Conservation (phyloP, 768 basidiomycete genomes). For the Omphalotus guepiniiformis region DNA sequence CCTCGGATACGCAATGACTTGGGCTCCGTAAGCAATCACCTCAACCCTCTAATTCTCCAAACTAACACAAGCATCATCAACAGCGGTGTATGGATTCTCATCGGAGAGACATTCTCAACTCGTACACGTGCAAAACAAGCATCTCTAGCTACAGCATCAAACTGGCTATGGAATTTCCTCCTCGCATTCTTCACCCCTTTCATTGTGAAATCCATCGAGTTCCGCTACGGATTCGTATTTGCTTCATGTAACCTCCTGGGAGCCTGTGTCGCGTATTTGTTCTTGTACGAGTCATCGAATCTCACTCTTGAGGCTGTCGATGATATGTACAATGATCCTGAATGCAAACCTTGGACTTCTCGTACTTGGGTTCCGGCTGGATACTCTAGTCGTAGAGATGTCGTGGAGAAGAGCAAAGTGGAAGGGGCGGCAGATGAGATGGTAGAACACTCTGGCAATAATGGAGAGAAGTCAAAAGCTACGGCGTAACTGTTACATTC, state of each 20-base stretch:
- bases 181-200: conserved; percentile 80
- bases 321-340: conserved; percentile 63
- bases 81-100: conserved; percentile 71
- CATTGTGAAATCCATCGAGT: conserved; percentile 52
- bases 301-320: conserved; percentile 66
- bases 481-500: not conserved
- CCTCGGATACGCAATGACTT: conserved; percentile 65
- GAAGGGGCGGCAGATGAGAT: not conserved
- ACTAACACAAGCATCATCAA: not conserved
- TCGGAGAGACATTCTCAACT: conserved; percentile 74
- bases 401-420: conserved; percentile 5
- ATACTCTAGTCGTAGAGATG: conserved; percentile 23
- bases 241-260: conserved; percentile 61
- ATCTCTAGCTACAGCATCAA: conserved; percentile 57
- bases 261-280: conserved; percentile 60
- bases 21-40: conserved; percentile 45
- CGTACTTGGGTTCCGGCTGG: conserved; percentile 56
- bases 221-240: conserved; percentile 68
- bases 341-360: conserved; percentile 65
- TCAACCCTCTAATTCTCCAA: not conserved
- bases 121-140: conserved; percentile 70
- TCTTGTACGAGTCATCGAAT: conserved; percentile 71
- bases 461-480: not conserved
- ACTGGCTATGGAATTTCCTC: conserved; percentile 70
- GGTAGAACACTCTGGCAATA: not conserved